phyloP scores from a whole-genome alignment of 768 basidiomycete genomes.

The Crepidotus variabilis region DNA sequence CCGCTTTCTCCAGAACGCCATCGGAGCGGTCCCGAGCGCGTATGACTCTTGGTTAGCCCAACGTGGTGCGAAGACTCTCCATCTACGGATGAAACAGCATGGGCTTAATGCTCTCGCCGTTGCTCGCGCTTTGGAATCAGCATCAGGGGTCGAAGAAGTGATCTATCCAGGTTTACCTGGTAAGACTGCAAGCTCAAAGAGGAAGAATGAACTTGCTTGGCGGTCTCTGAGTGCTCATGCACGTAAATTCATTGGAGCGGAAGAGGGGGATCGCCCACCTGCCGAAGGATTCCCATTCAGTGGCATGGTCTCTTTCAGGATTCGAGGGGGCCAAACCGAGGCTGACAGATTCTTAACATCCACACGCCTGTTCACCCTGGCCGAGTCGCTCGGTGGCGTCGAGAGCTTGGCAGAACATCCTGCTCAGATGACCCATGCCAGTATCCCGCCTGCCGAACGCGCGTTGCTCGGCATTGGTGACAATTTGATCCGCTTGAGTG shows the following conservation, averaged over 20 bases:
- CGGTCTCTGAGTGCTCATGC: conserved; percentile 67
- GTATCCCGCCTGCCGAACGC: conserved; percentile 66
- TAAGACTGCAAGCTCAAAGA: conserved; percentile 37
- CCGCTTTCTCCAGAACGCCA: conserved; percentile 87
- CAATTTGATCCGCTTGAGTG: conserved; percentile 73
- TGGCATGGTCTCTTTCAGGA: conserved; percentile 85
- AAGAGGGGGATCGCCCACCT: conserved; percentile 21
- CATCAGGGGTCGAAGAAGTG: conserved; percentile 68
- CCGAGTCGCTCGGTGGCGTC: conserved; percentile 89
- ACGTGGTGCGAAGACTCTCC: conserved; percentile 88
- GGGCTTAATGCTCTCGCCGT: conserved; percentile 79
- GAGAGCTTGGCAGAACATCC: conserved; percentile 90
- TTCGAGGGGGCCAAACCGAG: conserved; percentile 49
- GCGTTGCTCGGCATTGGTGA: conserved; percentile 72
- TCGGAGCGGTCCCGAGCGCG: conserved; percentile 79
- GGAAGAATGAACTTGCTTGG: conserved; percentile 60
- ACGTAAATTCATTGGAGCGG: conserved; percentile 33
- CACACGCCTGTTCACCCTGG: conserved; percentile 70
- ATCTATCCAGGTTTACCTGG: conserved; percentile 80
- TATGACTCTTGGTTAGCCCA: conserved; percentile 90
- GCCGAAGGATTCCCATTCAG: conserved; percentile 78
- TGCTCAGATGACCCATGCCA: conserved; percentile 84
- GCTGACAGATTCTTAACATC: conserved; percentile 68
- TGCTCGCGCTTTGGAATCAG: conserved; percentile 54
- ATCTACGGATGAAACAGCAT: conserved; percentile 83